These are phyloP conservation scores for Colletotrichum liriopes DNA, from an alignment of 2,329 filamentous ascomycete genomes.

Conservation along the genomic window DNA sequence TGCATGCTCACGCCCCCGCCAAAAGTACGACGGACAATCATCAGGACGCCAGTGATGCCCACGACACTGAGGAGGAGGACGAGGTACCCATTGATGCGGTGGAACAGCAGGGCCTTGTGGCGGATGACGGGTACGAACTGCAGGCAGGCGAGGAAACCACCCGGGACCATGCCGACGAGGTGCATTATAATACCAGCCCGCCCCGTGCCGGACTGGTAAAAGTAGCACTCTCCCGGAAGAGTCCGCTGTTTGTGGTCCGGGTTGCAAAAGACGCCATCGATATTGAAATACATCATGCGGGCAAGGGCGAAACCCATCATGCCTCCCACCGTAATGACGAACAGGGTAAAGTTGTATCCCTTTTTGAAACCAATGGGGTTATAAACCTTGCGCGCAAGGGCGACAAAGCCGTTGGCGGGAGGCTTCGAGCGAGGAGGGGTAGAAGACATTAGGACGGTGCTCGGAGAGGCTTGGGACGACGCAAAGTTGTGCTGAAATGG, in stretches of 20 bases:
- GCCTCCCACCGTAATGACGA: constrained; percentile 62
- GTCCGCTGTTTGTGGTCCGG: constrained; percentile 43
- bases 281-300: constrained; percentile 64
- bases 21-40: constrained; percentile 67
- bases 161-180: constrained; percentile 62
- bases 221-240: constrained; percentile 57
- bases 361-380: constrained; percentile 68
- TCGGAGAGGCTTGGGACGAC: not conserved
- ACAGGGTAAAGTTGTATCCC: constrained; percentile 72
- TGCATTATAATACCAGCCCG: constrained; percentile 63
- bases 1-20: constrained; percentile 70
- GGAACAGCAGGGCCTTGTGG: constrained; percentile 66
- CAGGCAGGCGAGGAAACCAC: constrained; percentile 59
- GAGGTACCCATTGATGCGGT: constrained; percentile 74
- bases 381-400: constrained; percentile 53
- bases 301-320: constrained; percentile 65
- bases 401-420: constrained; percentile 44
- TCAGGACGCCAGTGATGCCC: constrained; percentile 64
- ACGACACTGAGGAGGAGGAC: constrained; percentile 64
- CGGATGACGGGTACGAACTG: constrained; percentile 66
- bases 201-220: constrained; percentile 49
- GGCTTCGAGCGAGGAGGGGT: constrained; percentile 27
- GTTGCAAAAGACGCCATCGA: constrained; percentile 54
- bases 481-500: not conserved
- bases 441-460: constrained; percentile 12